Percentiles rank a stretch among this genome's conserved stretches.
Conservation (phyloP, 768 basidiomycete species). For the Podaxis sp. region DNA sequence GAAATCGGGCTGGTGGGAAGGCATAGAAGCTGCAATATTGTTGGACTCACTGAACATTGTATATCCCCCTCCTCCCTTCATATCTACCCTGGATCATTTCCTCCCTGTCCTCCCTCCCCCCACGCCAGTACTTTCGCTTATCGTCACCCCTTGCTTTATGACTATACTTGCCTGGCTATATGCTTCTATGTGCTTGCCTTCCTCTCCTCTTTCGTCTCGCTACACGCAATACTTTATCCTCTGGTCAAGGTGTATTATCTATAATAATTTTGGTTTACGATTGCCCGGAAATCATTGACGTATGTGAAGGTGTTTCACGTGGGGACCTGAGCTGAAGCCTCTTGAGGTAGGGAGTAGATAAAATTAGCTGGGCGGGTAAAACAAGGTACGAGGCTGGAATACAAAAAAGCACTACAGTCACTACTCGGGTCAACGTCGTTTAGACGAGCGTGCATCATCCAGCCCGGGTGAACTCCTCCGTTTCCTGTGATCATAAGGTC, state of each 20-base stretch:
- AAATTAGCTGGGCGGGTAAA: background rate
- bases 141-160: conserved; percentile 1
- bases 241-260: conserved; percentile 5
- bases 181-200: conserved; percentile 5
- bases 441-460: conserved; percentile 68
- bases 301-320: background rate
- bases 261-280: conserved; percentile 11
- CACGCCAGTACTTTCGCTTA: background rate
- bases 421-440: conserved; percentile 54
- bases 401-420: conserved; percentile 5
- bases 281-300: background rate
- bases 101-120: background rate
- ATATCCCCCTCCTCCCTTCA: conserved; percentile 1
- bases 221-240: background rate
- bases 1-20: conserved; percentile 27
- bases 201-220: background rate
- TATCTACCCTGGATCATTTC: background rate
- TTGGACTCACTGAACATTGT: background rate
- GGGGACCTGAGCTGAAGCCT: background rate
- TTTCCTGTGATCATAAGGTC: conserved; percentile 45
- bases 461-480: conserved; percentile 70
- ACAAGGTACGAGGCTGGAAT: conserved; percentile 8
- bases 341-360: background rate
- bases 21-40: conserved; percentile 14
- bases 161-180: background rate